These are phyloP conservation scores for Falciphora oryzae DNA, from an alignment of 2,329 filamentous ascomycete species.

Conservation along the genomic window DNA sequence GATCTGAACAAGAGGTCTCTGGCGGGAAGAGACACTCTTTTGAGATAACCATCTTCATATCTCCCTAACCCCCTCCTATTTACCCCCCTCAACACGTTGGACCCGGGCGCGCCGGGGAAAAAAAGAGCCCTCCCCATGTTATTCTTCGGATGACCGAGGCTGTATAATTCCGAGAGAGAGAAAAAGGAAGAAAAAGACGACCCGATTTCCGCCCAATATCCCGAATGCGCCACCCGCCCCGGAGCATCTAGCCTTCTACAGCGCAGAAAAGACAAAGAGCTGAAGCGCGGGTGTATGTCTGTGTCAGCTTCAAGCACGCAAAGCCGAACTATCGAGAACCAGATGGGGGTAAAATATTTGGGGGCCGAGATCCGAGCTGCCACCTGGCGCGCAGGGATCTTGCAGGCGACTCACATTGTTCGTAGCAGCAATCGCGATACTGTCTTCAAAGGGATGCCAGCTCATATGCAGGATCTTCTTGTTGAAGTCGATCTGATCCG, in stretches of 20 bases:
- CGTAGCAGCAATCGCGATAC: slow-evolving; percentile 97
- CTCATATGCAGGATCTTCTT: slow-evolving; percentile 99
- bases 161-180: neutral
- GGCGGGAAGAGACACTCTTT: neutral
- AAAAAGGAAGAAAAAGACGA: neutral
- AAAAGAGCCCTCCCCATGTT: neutral
- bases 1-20: neutral
- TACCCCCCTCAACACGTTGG: neutral
- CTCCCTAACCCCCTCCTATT: neutral
- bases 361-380: neutral
- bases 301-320: slow-evolving; percentile 1
- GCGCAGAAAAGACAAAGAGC: slow-evolving; percentile 27
- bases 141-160: neutral
- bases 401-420: slow-evolving; percentile 76
- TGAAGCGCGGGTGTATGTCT: slow-evolving; percentile 11
- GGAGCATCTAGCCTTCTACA: slow-evolving; percentile 13
- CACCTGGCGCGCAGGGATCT: neutral
- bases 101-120: neutral
- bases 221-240: slow-evolving; percentile 4
- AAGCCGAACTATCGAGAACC: neutral
- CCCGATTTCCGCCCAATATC: neutral
- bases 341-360: neutral
- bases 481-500: slow-evolving; percentile 99
- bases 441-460: slow-evolving; percentile 99
- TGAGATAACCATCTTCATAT: neutral